Evolutionary conservation across 192 early-diverging fungal genomes (phyloP), one percentile per base, ranked within the genome.

Genomic region (Ambispora gerdemannii): DNA sequence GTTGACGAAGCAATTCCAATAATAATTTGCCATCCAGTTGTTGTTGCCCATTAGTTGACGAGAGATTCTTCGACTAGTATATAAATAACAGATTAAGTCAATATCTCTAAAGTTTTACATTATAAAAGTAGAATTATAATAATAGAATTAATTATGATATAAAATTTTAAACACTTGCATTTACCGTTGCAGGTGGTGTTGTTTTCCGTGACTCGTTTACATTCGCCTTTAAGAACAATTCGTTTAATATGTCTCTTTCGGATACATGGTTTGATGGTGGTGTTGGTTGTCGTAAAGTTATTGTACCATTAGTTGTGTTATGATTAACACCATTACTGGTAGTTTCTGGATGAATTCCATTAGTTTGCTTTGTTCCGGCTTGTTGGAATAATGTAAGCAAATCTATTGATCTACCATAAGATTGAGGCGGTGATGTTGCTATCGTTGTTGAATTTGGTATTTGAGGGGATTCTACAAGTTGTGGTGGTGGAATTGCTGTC

Each of bases 381-480:
- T 59, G 53, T 60, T 70, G 34, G 20, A 70, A 31, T 33, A 70
- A 43, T 7, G 52, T 35, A 17, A 24, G 19, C 2, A 70, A 47
- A 20, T 70, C 53, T 10, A 70, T 60, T 56, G 35, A 52, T 31
- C 43, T 70, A 47, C 56, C 68, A 59, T 58, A 70, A 33, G 70
- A n/a, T 11, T 33, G 30, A 69, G 58, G 25, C 22, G 36, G 24
- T 66, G 52, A 30, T 53, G 43, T 19, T 13, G 62, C 51, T 65
- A 60, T 50, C 22, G 63, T 22, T 74, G 67, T 35, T 59, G 38
- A 24, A 47, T 27, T 33, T 59, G 65, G 27, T 43, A 61, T 2
- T 34, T 50, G 13, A 53, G 72, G 1, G 55, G 63, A 11, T 66
- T 58, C 6, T 59, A 51, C 7, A 24, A n/a, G 10, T 63, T 35